Evolutionary conservation across 306 rosid species (phyloP), one percentile per base, ranked within the genome.

Genomic region (Lathyrus tuberosus): DNA sequence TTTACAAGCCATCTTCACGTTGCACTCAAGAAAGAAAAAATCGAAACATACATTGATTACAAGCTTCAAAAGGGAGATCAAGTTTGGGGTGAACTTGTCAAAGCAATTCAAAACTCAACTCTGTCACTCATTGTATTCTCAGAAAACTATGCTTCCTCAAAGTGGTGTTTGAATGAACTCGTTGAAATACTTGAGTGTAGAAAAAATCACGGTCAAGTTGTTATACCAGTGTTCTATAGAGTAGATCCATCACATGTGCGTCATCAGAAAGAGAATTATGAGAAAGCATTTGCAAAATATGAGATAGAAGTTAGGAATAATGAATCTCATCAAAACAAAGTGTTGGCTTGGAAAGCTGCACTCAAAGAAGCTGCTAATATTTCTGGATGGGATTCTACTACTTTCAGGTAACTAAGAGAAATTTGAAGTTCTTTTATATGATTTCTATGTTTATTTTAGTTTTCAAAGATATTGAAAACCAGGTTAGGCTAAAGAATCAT

Each of bases 151-250:
- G 76, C 76, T 8, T 11, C 62, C 13, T 73, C 77, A 10, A 73
- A 5, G n/a, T 63, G 63, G 56, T 73, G 77, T 3, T 31, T 73
- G 18, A 33, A 62, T 4, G 77, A 63, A 31, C 44, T 73, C 5
- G 8, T 57, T 1, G 2, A 28, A 6, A 57, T 57, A 4, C 41
- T 33, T 9, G 16, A 60, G 15, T 73, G 77, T 18, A 72, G 77
- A 65, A 40, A 17, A 12, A 2, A 7, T 1, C 15, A 41, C 0
- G 65, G 65, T 0, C 69, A 46, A 14, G 35, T 48, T 0, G 74
- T 66, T 48, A 70, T 80, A 4, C 71, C 81, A 0, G 62, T 54
- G 7, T 77, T 70, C 66, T 77, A 70, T 12, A 10, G 44, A 9
- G 52, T 35, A 5, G 67, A 63, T 40, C 76, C 76, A 15, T 69